phyloP scores from a whole-genome alignment of 352 stramenopile genomes.

The Pseudoperonospora humuli region DNA sequence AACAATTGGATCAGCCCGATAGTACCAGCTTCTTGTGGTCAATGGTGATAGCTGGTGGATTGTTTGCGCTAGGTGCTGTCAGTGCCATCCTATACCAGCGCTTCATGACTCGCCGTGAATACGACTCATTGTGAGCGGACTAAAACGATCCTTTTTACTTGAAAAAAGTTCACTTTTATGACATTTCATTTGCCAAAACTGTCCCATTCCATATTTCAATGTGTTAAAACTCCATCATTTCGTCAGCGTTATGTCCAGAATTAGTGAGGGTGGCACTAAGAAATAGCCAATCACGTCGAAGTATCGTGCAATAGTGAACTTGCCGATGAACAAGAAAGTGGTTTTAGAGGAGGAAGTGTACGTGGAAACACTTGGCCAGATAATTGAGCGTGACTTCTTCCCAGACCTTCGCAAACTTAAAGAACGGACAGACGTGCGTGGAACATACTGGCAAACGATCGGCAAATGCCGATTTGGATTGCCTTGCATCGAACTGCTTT shows the following conservation, averaged over 20 bases:
- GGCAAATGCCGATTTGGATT: no score
- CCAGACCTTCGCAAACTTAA: constrained; percentile 58
- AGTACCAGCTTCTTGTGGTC: constrained; percentile 22
- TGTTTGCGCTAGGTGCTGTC: constrained; percentile 33
- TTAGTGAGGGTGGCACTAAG: no score
- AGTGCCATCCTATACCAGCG: constrained; percentile 38
- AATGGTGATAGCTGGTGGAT: constrained; percentile 23
- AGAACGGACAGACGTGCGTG: constrained; percentile 39
- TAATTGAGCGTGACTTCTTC: constrained; percentile 87
- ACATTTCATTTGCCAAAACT: no score
- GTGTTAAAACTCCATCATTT: no score
- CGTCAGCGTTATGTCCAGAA: no score
- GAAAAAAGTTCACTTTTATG: background rate
- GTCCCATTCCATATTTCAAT: no score
- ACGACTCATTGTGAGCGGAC: constrained; percentile 29
- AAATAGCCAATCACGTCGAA: no score
- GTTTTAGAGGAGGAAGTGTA: constrained; percentile 80
- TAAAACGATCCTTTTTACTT: background rate
- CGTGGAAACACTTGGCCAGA: constrained; percentile 57
- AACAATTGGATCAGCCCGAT: no score
- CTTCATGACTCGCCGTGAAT: constrained; percentile 32
- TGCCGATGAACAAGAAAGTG: constrained; percentile 36
- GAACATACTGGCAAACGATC: background rate
- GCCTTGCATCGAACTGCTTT: background rate
- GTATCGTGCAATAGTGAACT: no score